phyloP scores from a whole-genome alignment of 345 rosid species.

The Abelmoschus esculentus region DNA sequence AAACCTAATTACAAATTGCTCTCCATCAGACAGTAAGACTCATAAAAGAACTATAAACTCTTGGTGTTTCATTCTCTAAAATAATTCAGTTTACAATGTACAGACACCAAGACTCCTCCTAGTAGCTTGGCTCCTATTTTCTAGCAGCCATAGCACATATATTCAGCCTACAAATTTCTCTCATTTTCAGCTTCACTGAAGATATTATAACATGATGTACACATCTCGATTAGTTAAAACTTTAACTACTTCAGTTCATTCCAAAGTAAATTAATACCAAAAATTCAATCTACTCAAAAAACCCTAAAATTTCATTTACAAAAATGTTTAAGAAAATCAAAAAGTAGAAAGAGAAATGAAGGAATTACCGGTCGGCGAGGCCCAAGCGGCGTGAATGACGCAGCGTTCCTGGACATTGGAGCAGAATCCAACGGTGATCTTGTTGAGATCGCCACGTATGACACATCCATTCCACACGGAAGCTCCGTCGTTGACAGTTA shows the following conservation, averaged over 20 bases:
- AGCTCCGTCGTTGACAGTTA: conserved; percentile 73
- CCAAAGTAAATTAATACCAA: background rate
- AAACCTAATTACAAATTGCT: background rate
- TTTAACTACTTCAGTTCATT: background rate
- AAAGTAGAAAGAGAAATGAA: background rate
- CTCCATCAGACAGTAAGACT: background rate
- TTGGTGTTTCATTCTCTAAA: background rate
- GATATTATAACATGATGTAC: background rate
- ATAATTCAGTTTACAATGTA: background rate
- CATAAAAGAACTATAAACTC: background rate
- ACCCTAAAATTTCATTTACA: background rate
- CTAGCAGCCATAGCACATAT: background rate
- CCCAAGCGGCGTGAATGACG: conserved; percentile 95
- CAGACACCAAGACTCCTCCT: background rate
- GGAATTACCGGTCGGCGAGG: conserved; percentile 77
- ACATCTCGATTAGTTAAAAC: background rate
- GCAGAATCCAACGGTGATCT: conserved; percentile 85
- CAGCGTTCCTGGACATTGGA: conserved; percentile 91
- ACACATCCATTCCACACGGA: conserved; percentile 92
- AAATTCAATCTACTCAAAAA: background rate
- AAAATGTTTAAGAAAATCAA: background rate
- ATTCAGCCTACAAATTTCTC: background rate
- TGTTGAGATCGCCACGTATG: conserved; percentile 94
- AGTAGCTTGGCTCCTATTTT: background rate
- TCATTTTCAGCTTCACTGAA: background rate